Base-by-base conservation (phyloP, 257 asterid species). In the Plantago elongata region DNA sequence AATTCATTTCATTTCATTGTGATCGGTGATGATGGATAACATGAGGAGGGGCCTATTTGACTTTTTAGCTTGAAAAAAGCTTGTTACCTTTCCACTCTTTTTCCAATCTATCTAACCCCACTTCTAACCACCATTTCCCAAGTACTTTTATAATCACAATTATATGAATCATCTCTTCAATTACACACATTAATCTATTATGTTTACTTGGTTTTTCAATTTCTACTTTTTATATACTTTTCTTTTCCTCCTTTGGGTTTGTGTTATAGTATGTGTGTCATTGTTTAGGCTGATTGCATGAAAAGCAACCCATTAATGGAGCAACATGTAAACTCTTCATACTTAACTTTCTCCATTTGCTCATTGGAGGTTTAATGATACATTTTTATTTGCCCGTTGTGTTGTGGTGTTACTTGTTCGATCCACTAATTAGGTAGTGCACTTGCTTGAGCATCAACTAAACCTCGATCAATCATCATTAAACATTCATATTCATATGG, bases 11-110 rank as follows among this genome's bases (percentile, higher is more conserved):
- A n/a, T n/a, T 78, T 83, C 78, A 80, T 84, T 50, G 80, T 81
- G 74, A 78, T 68, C 66, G 40, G 79, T 84, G 47, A 78, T 81
- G 74, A 78, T 68, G 64, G 74, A 72, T 81, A 78, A 63, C 74
- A 60, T 46, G 63, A 55, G 67, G 78, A 61, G 81, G 82, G 84
- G 78, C 85, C 88, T 74, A 78, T 80, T 86, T 86, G 94, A 89
- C 97, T 87, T 86, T 34, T 84, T 79, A 66, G 78, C 85, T 61
- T 61, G 80, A 79, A 74, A 85, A 89, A 89, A 83, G 95, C 88
- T 83, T 64, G 78, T 75, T 16, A 79, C 92, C 94, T 89, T 84
- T 79, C 85, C 78, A 83, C 77, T 64, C 80, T 40, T 54, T 56
- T 70, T 70, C 69, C 40, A 81, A 91, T 89, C 87, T 22, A 22